Evolutionary conservation across 805 yeast species (phyloP), one percentile per base, ranked within the genome.

Genomic region (Lipomyces japonicus): DNA sequence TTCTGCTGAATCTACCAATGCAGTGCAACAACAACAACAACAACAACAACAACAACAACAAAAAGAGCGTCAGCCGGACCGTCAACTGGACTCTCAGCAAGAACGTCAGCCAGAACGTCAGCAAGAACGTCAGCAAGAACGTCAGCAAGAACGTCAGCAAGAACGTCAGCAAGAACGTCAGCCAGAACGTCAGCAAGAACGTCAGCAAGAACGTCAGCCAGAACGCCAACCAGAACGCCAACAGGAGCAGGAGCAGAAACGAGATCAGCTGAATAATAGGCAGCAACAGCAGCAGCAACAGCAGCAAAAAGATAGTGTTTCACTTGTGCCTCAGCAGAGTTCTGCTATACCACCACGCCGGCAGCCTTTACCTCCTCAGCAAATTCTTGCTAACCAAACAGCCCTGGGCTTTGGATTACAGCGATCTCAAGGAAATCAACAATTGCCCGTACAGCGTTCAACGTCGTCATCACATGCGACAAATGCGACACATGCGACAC

Each of bases 1-100:
- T 4, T 41, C 28, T 7, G 52, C 52, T 14, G n/a, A 44, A 31
- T 43, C 41, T 2, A 30, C 38, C 16, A 31, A 32, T n/a, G n/a
- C n/a, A n/a, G n/a, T n/a, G n/a, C n/a, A n/a, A n/a, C n/a, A n/a
- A n/a, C n/a, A n/a, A n/a, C n/a, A n/a, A n/a, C n/a, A n/a, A n/a
- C n/a, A n/a, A n/a, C n/a, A n/a, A n/a, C n/a, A n/a, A n/a, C 37
- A 6, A 18, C n/a, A 6, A 25, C 28, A 22, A 5, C 24, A 9
- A 21, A 7, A 7, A 23, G 40, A 12, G 40, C n/a, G 24, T 25
- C 24, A 37, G 40, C 28, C 24, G 21, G 40, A 37, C 28, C 24
- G 12, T 4, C 6, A 18, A 9, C 24, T 7, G 10, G 10, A 28
- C 10, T 12, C 7, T 7, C 10, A 28, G 10, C 31, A 28, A 34